A percentile compares a stretch with the other conserved stretches of the same genome.
phyloP scores from a whole-genome alignment of 495 filamentous ascomycete species.

The Podospora didyma region DNA sequence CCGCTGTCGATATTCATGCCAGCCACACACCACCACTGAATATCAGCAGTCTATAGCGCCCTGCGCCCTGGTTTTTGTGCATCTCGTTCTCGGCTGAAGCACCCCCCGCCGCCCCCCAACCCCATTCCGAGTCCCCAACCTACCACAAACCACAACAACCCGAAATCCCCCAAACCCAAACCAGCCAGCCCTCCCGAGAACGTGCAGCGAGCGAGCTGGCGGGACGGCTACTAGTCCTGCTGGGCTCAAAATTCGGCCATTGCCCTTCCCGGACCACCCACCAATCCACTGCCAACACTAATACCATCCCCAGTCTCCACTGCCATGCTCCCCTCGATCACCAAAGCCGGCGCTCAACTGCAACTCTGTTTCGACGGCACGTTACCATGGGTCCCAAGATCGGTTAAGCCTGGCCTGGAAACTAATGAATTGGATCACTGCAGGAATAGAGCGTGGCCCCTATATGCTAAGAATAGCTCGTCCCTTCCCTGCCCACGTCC shows the following conservation, averaged over 20 bases:
- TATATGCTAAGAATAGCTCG: conserved; percentile 39
- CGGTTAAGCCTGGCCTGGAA: conserved; percentile 35
- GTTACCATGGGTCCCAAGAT: conserved; percentile 37
- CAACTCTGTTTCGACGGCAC: conserved; percentile 35
- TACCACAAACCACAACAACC: too few species aligned
- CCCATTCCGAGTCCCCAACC: background rate
- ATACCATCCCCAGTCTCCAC: background rate
- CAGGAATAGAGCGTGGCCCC: conserved; percentile 35
- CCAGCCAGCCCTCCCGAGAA: too few species aligned
- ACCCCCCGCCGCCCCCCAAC: background rate
- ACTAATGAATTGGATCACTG: conserved; percentile 35
- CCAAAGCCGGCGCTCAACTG: conserved; percentile 31
- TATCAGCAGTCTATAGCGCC: background rate
- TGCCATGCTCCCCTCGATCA: conserved; percentile 14
- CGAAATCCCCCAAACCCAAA: too few species aligned
- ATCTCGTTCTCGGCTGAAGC: background rate
- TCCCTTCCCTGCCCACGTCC: conserved; percentile 24
- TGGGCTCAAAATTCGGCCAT: conserved; percentile 14
- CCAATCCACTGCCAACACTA: background rate
- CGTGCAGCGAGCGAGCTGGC: background rate
- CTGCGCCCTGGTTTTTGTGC: background rate
- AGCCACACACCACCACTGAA: background rate
- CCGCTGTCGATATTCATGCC: too few species aligned
- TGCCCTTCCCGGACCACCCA: conserved; percentile 13
- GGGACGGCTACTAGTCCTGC: background rate